phyloP scores from a whole-genome alignment of 2,329 filamentous ascomycete species.

The Claviceps sp. region DNA sequence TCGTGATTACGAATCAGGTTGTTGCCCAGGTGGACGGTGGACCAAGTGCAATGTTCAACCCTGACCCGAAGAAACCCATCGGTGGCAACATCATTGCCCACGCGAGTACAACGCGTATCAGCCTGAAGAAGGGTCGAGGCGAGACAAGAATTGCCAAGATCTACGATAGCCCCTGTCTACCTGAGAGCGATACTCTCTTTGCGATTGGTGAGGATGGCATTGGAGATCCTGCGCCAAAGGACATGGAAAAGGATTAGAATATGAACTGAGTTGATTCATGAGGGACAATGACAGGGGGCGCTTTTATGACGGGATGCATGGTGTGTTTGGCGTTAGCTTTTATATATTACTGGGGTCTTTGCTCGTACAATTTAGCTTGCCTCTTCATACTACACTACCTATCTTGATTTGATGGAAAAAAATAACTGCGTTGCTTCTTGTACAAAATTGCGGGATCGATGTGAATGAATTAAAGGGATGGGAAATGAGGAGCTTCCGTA shows the following conservation, averaged over 20 bases:
- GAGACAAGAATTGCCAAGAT: constrained; percentile 98
- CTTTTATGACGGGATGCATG: constrained; percentile 10
- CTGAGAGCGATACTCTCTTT: constrained; percentile 92
- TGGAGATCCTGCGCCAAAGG: constrained; percentile 88
- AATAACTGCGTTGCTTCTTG: no score
- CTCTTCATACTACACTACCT: neutral
- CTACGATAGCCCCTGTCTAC: constrained; percentile 93
- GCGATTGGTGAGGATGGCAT: constrained; percentile 97
- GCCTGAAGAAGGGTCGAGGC: constrained; percentile 85
- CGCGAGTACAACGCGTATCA: constrained; percentile 87
- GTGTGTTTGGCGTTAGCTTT: constrained; percentile 18
- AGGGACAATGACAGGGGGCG: constrained; percentile 1
- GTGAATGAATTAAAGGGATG: no score
- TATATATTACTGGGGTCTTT: neutral
- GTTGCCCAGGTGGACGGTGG: constrained; percentile 97
- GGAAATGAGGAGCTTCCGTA: no score
- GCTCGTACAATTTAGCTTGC: neutral
- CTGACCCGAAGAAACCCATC: constrained; percentile 97
- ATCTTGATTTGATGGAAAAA: no score
- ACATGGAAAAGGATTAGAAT: constrained; percentile 66
- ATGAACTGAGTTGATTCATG: constrained; percentile 4
- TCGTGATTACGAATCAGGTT: constrained; percentile 97
- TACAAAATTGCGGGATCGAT: no score
- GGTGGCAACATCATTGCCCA: constrained; percentile 98
- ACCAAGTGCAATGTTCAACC: constrained; percentile 96